A percentile compares a stretch with the other conserved stretches of the same genome.
Evolutionary conservation across 495 filamentous ascomycete species (phyloP).

Genomic region (Parathielavia hyrcaniae): DNA sequence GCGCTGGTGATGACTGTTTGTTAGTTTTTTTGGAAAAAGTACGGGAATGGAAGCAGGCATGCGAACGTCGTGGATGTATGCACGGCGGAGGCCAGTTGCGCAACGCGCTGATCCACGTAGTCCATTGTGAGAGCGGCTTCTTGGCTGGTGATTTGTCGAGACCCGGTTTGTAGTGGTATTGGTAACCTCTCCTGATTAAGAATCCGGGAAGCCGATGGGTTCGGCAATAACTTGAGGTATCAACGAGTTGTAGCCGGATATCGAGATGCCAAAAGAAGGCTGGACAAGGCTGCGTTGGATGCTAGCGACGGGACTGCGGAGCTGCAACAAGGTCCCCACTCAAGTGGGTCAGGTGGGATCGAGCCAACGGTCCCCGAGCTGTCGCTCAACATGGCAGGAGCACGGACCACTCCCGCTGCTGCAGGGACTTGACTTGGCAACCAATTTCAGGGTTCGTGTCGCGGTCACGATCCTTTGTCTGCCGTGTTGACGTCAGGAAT

Average conservation of each 20-base stretch:
- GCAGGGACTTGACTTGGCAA: background rate
- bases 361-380: no score
- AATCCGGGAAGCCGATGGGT: no score
- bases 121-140: conserved; percentile 40
- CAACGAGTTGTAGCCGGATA: background rate
- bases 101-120: conserved; percentile 51
- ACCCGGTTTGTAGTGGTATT: no score
- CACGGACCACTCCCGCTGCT: conserved; percentile 6
- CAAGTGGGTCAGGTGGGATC: no score
- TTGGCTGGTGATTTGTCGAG: background rate
- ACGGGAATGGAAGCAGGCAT: conserved; percentile 11
- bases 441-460: background rate
- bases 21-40: conserved; percentile 15
- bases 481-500: no score
- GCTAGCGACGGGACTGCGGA: no score
- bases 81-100: conserved; percentile 40
- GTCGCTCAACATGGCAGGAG: background rate
- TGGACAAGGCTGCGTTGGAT: background rate
- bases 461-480: background rate
- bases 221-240: no score
- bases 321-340: background rate
- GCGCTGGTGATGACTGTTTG: conserved; percentile 42
- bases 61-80: conserved; percentile 17
- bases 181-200: no score
- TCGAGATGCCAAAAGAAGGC: background rate